Percentiles rank a stretch among this genome's conserved stretches.
Conservation (phyloP, 352 stramenopile genomes). For the Pythium biforme region DNA sequence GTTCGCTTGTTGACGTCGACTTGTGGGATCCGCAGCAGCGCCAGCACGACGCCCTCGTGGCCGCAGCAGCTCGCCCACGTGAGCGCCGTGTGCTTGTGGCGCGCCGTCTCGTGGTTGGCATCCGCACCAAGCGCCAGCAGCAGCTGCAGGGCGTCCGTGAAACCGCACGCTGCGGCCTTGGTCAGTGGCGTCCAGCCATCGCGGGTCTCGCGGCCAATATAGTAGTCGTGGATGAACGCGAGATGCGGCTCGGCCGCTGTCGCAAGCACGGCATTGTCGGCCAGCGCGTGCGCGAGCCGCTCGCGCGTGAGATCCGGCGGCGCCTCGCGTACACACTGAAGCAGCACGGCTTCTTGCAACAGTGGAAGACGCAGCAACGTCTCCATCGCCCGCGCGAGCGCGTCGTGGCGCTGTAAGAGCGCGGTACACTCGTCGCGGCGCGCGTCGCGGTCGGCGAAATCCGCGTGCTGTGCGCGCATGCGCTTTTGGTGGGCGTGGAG, state of each 20-base stretch:
- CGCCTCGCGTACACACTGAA: constrained; percentile 25
- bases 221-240: constrained; percentile 34
- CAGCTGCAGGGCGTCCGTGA: constrained; percentile 33
- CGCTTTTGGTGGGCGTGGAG: constrained; percentile 31
- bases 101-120: constrained; percentile 45
- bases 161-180: constrained; percentile 59
- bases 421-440: constrained; percentile 38
- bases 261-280: constrained; percentile 18
- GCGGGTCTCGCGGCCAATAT: constrained; percentile 54
- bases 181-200: constrained; percentile 70
- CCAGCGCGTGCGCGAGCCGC: background rate
- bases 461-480: constrained; percentile 23
- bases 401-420: constrained; percentile 40
- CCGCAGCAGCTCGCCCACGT: constrained; percentile 78
- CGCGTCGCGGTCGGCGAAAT: constrained; percentile 33
- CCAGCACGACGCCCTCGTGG: constrained; percentile 56
- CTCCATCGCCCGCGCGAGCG: constrained; percentile 29
- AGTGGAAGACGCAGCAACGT: constrained; percentile 34
- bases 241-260: too few relatives aligned
- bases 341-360: constrained; percentile 41
- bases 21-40: constrained; percentile 38
- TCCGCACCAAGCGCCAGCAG: constrained; percentile 47
- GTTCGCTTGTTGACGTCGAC: constrained; percentile 43
- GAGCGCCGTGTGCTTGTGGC: constrained; percentile 63
- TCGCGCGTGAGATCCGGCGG: background rate